Base-by-base conservation (phyloP, 2,329 filamentous ascomycete genomes). In the Aspergillus hiratsukae region DNA sequence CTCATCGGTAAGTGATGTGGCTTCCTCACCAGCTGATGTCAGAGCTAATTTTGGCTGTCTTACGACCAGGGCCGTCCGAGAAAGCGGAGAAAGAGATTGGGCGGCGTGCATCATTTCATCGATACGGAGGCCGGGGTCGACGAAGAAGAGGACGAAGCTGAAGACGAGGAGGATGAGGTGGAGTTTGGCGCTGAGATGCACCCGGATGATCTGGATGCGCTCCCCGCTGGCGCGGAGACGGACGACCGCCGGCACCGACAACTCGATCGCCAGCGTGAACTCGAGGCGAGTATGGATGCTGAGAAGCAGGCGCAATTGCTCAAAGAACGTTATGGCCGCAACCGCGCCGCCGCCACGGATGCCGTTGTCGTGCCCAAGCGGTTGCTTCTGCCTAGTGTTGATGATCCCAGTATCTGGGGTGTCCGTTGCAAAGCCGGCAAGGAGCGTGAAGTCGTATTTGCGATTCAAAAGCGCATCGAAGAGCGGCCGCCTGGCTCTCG, bases 101-200 rank as follows among this genome's bases (percentile, higher is more conserved):
- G 89, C 62, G 83, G 83, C 62, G 85, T 90, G 61, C 90, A 90
- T 66, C 87, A 88, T 68, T 97, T 97, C 84, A 87, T 99, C 77
- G 94, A 99, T 85, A 90, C 93, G 69, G 94, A 99, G 81, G 94
- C 94, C 72, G 94, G 97, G 77, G 94, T 99, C 65, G 94, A 97
- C 69, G 94, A 89, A 57, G 87, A 96, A 61, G 91, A 96, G 66
- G 91, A 96, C 66, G 87, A 84, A 63, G 89, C 90, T 59, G 91
- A 96, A 62, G 91, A 95, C 52, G 93, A 97, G 65, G 91, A 95
- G 65, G 91, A 96, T 54, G 86, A 90, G 57, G 87, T 91, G 65
- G 91, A 91, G 63, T 91, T 94, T 71, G 91, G 91, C 70, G 89
- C 91, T 63, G 90, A 96, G 72, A 89, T 90, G 61, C 91, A 97